Percentiles rank a stretch among this genome's conserved stretches.
These are phyloP conservation scores for Rubia balearica DNA, from an alignment of 305 asterid genomes.

Conservation along the genomic window DNA sequence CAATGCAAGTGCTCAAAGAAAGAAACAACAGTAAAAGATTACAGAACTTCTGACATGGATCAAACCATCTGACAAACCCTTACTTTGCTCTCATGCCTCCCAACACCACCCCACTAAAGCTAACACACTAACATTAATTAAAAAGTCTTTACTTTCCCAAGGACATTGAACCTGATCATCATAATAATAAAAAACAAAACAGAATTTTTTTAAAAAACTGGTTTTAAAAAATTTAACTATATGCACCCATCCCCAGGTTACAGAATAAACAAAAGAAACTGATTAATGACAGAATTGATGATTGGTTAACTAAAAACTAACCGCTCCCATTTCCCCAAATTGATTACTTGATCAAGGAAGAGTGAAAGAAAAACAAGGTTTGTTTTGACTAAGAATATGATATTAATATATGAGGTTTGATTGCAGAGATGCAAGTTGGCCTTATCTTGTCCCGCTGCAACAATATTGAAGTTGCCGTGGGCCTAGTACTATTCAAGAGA, in stretches of 20 bases:
- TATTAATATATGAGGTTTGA: slow-evolving; percentile 8
- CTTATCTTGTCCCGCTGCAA: slow-evolving; percentile 21
- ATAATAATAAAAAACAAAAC: slow-evolving; percentile 18
- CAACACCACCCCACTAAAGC: slow-evolving; percentile 28
- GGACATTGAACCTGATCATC: neutral
- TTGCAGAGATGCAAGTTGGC: slow-evolving; percentile 21
- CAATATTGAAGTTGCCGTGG: slow-evolving; percentile 10
- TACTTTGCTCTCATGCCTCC: slow-evolving; percentile 17
- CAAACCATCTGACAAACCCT: slow-evolving; percentile 30
- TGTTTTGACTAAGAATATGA: slow-evolving; percentile 2
- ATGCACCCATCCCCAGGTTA: slow-evolving; percentile 20
- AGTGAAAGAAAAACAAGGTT: slow-evolving; percentile 2
- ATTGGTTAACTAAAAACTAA: slow-evolving; percentile 16
- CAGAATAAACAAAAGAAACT: neutral
- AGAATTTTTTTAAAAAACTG: slow-evolving; percentile 26
- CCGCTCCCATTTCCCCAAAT: slow-evolving; percentile 12
- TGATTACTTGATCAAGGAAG: neutral
- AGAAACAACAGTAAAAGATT: slow-evolving; percentile 5
- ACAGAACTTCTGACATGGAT: slow-evolving; percentile 23
- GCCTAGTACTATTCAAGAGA: neutral
- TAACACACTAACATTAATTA: slow-evolving; percentile 21
- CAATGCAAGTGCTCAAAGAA: neutral
- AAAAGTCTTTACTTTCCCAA: slow-evolving; percentile 1
- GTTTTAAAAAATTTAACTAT: slow-evolving; percentile 27
- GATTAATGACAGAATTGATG: neutral